Evolutionary conservation across 1,284 basidiomycete genomes (phyloP), one percentile per base, ranked within the genome.

Genomic region (Sanghuangporus baumii): DNA sequence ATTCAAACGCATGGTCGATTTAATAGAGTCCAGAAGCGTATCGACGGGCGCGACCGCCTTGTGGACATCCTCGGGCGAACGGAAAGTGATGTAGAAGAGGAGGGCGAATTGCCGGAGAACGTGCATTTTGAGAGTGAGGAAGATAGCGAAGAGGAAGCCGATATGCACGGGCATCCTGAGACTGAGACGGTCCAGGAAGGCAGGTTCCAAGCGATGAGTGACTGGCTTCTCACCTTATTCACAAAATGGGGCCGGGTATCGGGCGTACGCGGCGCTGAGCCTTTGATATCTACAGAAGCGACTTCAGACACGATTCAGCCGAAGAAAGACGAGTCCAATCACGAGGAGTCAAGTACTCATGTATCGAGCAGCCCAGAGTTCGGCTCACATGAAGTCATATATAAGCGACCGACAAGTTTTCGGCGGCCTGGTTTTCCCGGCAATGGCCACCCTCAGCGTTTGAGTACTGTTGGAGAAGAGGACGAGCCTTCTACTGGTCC

Each of bases 41-140:
- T 89, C 43, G 86, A 87, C 67, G 88, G 87, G 6, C 68, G 71
- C 41, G 79, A 82, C 70, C 74, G 82, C 52, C 71, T 85, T 1
- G 88, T 91, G 55, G 89, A 91, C 71, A 72, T 75, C 41, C 70
- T 83, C 48, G 89, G 89, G 12, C 75, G 88, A 54, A 91, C 87
- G 61, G 88, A 89, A 74, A 84, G 82, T 65, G 89, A 91, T 72
- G 88, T 79, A 23, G 87, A 87, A 68, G 89, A 91, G 67, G 89
- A 91, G 71, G 74, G 73, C 47, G 74, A 69, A 57, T 72, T 83
- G 5, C 81, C 81, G 40, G 59, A 66, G 61, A 41, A 59, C 36
- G 41, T 31, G 51, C 57, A 52, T 38, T 34, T 58, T 40, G 58
- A 63, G 47, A 50, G 62, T 51, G 38, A 62, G 20, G 54, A 50